Base-by-base conservation (phyloP, 1,139 yeast species). In the Sugiyamaella pinicola region DNA sequence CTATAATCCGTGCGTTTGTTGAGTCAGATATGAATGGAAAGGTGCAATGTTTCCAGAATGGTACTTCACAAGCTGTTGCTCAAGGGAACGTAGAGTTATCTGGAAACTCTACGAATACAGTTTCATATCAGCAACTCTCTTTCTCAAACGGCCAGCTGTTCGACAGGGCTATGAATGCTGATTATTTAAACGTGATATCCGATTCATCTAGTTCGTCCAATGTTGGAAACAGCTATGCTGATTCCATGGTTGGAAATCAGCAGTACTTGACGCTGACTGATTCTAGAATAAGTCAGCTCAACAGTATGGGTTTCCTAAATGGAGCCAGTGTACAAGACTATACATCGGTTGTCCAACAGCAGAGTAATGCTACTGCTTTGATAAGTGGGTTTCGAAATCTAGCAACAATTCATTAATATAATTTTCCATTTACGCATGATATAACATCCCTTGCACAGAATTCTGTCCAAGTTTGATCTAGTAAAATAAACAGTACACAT, bases 31-130 rank as follows among this genome's bases (percentile, higher is more conserved):
- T 6, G 29, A 29, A 37, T 19, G 28, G 24, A 9, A 46, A 46
- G 38, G 15, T 21, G 13, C 44, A 46, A 35, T 47, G 50, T 22
- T 29, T 26, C 28, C 45, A 47, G 18, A 47, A 47, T 19, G 38
- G 45, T 13, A 24, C 39, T 10, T 35, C 50, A 8, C 15, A 29
- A n/a, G 19, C 35, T 9, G 24, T 31, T 29, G 10, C 42, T 29
- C 18, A 39, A n/a, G 45, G 45, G 8, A 34, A 17, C 5, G 13
- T 29, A 19, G 44, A 29, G 19, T 9, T 31, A 8, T 31, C 39
- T 38, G 29, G 50, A 2, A 15, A 29, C 10, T 19, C 45, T 10
- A 18, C 44, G 3, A 39, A 38, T 19, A 13, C 22, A 3, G 37
- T 39, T 21, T 29, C 38, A 13, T 47, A 39, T 26, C 31, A 40